phyloP scores from a whole-genome alignment of 106 monocot genomes.

The Phalaenopsis equestris region DNA sequence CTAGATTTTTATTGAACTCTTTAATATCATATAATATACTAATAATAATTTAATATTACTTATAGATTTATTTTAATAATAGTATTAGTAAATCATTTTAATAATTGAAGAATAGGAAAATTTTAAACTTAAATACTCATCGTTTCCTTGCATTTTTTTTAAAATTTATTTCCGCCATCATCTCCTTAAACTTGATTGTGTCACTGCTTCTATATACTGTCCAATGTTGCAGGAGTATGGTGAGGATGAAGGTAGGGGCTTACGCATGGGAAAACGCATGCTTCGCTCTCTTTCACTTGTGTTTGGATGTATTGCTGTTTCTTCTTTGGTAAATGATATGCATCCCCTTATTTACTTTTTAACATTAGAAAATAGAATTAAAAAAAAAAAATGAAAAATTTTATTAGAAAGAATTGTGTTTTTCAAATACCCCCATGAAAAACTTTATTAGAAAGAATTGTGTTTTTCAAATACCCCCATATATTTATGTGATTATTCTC shows the following conservation, averaged over 20 bases:
- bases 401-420: not conserved
- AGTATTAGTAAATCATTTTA: too few species aligned
- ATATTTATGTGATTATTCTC: not conserved
- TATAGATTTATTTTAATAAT: too few species aligned
- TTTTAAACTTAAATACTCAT: too few species aligned
- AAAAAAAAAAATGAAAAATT: not conserved
- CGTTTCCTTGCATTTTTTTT: too few species aligned
- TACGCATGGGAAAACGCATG: constrained; percentile 91
- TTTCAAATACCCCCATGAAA: not conserved
- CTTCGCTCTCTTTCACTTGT: constrained; percentile 75
- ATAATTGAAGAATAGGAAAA: too few species aligned
- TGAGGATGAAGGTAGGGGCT: constrained; percentile 76
- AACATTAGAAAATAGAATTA: too few species aligned
- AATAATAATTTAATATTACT: too few species aligned
- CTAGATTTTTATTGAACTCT: too few species aligned
- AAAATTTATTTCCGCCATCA: too few species aligned
- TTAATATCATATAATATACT: too few species aligned
- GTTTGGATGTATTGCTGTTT: constrained; percentile 73
- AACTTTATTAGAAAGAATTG: too few species aligned
- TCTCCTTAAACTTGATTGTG: too few species aligned
- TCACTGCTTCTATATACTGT: not conserved
- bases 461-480: not conserved
- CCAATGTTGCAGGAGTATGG: constrained; percentile 57
- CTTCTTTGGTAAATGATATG: constrained; percentile 49
- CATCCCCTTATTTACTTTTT: not conserved